Conservation (phyloP, 2,329 filamentous ascomycete species). For the Microascus cirrosus region DNA sequence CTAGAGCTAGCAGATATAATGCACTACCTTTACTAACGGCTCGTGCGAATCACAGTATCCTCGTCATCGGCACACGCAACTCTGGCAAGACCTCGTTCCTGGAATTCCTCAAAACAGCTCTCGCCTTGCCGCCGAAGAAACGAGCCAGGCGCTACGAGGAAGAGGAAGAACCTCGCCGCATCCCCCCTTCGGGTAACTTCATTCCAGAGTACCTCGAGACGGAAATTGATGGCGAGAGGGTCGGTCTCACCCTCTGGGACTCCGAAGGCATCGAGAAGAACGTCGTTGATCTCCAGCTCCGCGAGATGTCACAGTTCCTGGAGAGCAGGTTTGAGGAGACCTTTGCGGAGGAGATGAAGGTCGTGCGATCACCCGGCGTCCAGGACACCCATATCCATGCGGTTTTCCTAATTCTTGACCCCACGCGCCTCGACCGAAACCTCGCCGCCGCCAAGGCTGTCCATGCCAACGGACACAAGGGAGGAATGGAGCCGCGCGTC, state of each 20-base stretch:
- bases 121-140: constrained; percentile 76
- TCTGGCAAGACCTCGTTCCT: constrained; percentile 95
- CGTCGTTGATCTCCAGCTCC: constrained; percentile 84
- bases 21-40: neutral
- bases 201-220: constrained; percentile 86
- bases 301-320: constrained; percentile 82
- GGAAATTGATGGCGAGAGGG: constrained; percentile 82
- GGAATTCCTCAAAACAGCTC: constrained; percentile 80
- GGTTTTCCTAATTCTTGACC: constrained; percentile 86
- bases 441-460: constrained; percentile 53
- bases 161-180: constrained; percentile 44
- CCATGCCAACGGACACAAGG: constrained; percentile 38
- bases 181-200: constrained; percentile 57
- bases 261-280: constrained; percentile 92
- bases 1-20: neutral
- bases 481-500: constrained; percentile 23
- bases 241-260: constrained; percentile 93
- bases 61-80: constrained; percentile 78
- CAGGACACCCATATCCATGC: constrained; percentile 97
- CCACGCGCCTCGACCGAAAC: constrained; percentile 72
- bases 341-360: constrained; percentile 94
- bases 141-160: constrained; percentile 44
- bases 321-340: constrained; percentile 99
- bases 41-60: constrained; percentile 46
- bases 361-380: constrained; percentile 81